A percentile compares a stretch with the other conserved stretches of the same genome.
Conservation (phyloP, 169 alveolate genomes). For the Besnoitia besnoiti region DNA sequence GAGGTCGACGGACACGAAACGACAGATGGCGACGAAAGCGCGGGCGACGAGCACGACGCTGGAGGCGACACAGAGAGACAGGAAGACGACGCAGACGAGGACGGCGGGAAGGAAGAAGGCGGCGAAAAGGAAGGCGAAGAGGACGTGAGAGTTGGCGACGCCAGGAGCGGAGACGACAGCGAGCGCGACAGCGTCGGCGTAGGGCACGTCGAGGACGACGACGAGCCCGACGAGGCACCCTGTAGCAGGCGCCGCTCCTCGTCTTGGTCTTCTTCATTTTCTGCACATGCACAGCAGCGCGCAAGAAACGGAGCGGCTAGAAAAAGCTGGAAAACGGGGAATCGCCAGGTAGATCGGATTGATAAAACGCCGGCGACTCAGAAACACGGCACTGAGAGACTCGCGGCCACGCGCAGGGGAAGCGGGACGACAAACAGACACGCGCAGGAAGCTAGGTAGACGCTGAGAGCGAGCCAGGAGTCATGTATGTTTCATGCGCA, state of each 20-base stretch:
- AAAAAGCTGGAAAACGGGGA: background rate
- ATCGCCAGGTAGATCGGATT: background rate
- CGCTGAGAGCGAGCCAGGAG: no score
- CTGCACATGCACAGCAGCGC: background rate
- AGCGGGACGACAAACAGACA: background rate
- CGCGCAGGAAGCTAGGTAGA: background rate
- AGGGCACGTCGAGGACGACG: no score
- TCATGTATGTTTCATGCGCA: no score
- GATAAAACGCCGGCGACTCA: background rate
- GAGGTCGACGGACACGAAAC: no score
- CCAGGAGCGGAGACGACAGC: background rate
- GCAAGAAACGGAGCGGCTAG: background rate
- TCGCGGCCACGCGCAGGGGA: background rate
- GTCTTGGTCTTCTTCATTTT: conserved; percentile 38
- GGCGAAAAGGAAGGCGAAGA: background rate
- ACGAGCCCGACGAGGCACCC: background rate
- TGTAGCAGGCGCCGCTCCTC: conserved; percentile 24
- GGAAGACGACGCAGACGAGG: no score
- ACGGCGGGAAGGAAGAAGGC: background rate
- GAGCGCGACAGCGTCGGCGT: no score
- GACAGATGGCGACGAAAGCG: no score
- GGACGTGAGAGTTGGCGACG: background rate
- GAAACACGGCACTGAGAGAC: background rate
- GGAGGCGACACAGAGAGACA: no score
- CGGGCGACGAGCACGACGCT: no score